These are phyloP conservation scores for Mycena crocata DNA, from an alignment of 768 basidiomycete genomes.

Conservation along the genomic window DNA sequence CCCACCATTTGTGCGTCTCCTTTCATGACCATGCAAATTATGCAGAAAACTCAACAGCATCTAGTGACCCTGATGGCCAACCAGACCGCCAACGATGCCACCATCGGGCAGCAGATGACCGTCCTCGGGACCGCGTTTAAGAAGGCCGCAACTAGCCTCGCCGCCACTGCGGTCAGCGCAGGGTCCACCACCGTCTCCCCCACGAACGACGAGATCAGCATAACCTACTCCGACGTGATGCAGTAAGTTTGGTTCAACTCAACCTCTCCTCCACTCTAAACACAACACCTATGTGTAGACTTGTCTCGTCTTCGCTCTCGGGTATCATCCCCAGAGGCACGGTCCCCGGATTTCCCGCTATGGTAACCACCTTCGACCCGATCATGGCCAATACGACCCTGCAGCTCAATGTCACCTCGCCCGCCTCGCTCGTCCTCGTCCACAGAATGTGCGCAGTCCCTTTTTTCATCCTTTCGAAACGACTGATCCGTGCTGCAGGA, in stretches of 20 bases:
- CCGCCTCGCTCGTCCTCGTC: conserved; percentile 40
- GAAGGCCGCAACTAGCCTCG: conserved; percentile 36
- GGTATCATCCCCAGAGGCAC: conserved; percentile 37
- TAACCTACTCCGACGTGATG: conserved; percentile 42
- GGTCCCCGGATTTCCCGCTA: conserved; percentile 43
- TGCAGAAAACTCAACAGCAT: background rate
- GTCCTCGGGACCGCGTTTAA: conserved; percentile 41
- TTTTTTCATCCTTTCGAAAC: too few relatives aligned
- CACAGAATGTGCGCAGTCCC: conserved; percentile 42
- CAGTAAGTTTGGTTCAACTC: conserved; percentile 43
- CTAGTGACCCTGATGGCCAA: conserved; percentile 46
- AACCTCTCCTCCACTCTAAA: background rate
- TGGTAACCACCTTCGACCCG: conserved; percentile 45
- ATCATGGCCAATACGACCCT: conserved; percentile 37
- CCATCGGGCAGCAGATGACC: conserved; percentile 42
- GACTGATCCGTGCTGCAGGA: too few relatives aligned
- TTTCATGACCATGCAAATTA: background rate
- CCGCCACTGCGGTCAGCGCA: conserved; percentile 40
- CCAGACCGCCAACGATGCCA: conserved; percentile 44
- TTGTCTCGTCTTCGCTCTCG: conserved; percentile 44
- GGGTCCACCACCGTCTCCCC: conserved; percentile 47
- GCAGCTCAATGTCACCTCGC: conserved; percentile 47
- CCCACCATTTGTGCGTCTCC: conserved; percentile 42
- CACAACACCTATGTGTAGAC: conserved; percentile 30
- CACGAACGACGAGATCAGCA: conserved; percentile 50